Conservation (phyloP, 495 filamentous ascomycete species). For the Pyrenopolyporus hunteri region DNA sequence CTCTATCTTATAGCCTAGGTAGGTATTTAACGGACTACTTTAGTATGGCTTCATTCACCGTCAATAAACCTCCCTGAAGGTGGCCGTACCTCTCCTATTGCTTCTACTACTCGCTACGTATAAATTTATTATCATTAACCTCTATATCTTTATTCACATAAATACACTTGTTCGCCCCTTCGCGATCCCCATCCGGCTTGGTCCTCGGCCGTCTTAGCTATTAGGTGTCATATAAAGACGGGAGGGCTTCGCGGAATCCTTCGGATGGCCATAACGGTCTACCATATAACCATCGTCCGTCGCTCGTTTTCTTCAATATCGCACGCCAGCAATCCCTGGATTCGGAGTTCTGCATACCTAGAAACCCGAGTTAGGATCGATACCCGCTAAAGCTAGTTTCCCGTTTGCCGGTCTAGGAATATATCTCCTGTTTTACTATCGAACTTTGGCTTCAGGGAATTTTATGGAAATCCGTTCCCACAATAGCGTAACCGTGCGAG, state of each 20-base stretch:
- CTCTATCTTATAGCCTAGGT: not conserved
- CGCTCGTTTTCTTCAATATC: conserved; percentile 1
- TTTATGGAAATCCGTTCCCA: not conserved
- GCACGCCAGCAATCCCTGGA: conserved; percentile 8
- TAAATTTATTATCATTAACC: conserved; percentile 14
- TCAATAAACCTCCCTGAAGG: conserved; percentile 23
- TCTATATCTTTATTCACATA: not conserved
- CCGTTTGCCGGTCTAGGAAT: not conserved
- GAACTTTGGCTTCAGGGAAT: not conserved
- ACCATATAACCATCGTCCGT: conserved; percentile 4
- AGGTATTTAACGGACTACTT: not conserved
- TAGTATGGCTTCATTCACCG: conserved; percentile 11
- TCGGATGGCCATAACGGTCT: conserved; percentile 7
- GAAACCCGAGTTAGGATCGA: not conserved
- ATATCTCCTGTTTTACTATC: not conserved
- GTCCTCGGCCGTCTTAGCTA: not conserved
- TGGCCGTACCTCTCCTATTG: conserved; percentile 16
- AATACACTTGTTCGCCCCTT: conserved; percentile 10
- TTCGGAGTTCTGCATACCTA: not conserved
- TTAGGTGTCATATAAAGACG: conserved; percentile 11
- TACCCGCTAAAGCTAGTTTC: not conserved
- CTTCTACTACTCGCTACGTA: conserved; percentile 4
- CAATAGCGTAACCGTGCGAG: not conserved
- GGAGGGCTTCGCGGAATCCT: conserved; percentile 15
- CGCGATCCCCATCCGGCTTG: conserved; percentile 20